Evolutionary conservation across 495 filamentous ascomycete genomes (phyloP), one percentile per base, ranked within the genome.

Genomic region (Geopyxis carbonaria): DNA sequence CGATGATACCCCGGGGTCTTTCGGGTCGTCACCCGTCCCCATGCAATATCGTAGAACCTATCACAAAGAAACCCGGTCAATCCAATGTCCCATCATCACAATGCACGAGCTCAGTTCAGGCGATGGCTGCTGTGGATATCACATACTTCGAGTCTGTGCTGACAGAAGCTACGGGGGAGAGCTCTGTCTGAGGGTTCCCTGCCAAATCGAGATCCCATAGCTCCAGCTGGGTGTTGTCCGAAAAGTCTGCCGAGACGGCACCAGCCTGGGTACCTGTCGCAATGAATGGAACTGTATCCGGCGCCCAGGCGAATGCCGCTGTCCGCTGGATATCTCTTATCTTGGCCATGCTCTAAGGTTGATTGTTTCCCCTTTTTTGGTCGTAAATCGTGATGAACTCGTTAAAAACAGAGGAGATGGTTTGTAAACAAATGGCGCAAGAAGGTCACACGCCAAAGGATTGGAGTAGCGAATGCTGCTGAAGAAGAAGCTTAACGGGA

Each of bases 21-120:
- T 39, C 80, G 75, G 34, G 77, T 75, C 45, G 72, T 79, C 32
- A 78, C 75, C 49, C 76, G 70, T 23, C 80, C 76, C 89, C 89
- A 99, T 36, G 86, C 85, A 51, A 99, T 77, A 55, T 95, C 87
- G 57, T 95, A 84, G 64, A 99, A 99, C 43, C 89, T 93, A 49
- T 15, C n/a, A 25, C 23, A 13, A 14, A 36, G 7, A 22, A 36
- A 6, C 7, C 18, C 19, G 33, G 14, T 36, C 24, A 36, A 22
- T 22, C 8, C 15, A 21, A 21, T 6, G 20, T 28, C 25, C 25
- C 7, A 28, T 7, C 25, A 13, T 34, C 13, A n/a, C n/a, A 28
- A 28, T 28, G 7, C 25, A 7, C 7, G 13, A 37, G 15, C 34
- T 37, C 34, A 11, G 25, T 22, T 20, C 10, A 2, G 11, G 13